Evolutionary conservation across 2,329 filamentous ascomycete genomes (phyloP).

Genomic region (Alternaria sp.): DNA sequence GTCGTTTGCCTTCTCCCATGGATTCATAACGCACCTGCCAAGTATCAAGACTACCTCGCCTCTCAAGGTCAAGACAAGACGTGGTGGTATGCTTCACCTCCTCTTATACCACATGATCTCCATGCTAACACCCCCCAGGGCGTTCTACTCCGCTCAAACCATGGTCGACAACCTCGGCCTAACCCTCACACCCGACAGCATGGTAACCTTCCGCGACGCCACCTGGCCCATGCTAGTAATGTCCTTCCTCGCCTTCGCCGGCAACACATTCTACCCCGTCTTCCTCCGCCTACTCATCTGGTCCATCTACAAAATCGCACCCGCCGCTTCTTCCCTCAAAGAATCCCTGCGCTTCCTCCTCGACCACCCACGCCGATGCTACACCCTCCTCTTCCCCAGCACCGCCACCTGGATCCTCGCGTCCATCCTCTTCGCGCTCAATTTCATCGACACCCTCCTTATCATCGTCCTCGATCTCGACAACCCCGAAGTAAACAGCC

Average conservation of each 20-base stretch:
- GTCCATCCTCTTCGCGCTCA: constrained; percentile 79
- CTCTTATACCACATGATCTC: constrained; percentile 53
- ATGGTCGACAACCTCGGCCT: constrained; percentile 94
- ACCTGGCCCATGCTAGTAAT: constrained; percentile 77
- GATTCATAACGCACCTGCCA: constrained; percentile 61
- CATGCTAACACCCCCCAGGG: constrained; percentile 71
- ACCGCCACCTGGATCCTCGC: constrained; percentile 96
- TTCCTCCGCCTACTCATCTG: constrained; percentile 97
- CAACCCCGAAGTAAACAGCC: constrained; percentile 67
- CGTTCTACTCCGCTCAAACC: constrained; percentile 84
- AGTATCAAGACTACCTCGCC: constrained; percentile 55
- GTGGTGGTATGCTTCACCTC: constrained; percentile 56
- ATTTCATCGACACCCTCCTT: constrained; percentile 83
- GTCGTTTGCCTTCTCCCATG: constrained; percentile 78
- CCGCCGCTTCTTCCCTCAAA: constrained; percentile 73
- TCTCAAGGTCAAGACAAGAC: constrained; percentile 51
- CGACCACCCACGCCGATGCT: constrained; percentile 94
- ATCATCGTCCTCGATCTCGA: constrained; percentile 91
- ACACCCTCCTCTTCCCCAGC: constrained; percentile 89
- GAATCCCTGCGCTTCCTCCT: constrained; percentile 90
- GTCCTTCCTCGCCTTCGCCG: constrained; percentile 87
- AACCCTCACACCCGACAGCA: constrained; percentile 89
- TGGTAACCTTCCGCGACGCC: constrained; percentile 84
- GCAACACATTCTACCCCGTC: constrained; percentile 93
- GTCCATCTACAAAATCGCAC: constrained; percentile 71